phyloP scores from a whole-genome alignment of 1,284 basidiomycete genomes.

The Cryptococcus maquisensis region DNA sequence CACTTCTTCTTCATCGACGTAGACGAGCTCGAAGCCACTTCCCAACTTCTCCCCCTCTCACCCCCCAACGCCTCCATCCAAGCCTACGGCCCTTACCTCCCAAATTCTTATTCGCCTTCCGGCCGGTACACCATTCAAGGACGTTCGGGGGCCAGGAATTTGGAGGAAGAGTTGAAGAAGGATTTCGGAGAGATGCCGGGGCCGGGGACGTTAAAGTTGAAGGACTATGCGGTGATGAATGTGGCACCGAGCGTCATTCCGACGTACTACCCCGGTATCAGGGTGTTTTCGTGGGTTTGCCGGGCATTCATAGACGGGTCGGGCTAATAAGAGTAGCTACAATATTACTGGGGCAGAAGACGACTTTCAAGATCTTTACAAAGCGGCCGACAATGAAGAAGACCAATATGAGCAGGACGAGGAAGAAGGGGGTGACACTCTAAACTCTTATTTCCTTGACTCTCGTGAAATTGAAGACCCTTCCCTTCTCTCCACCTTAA shows the following conservation, averaged over 20 bases:
- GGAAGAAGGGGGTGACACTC: neutral
- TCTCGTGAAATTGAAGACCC: neutral
- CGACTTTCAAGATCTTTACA: slow-evolving; percentile 6
- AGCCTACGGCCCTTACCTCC: slow-evolving; percentile 24
- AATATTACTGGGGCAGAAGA: slow-evolving; percentile 57
- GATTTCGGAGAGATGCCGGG: slow-evolving; percentile 45
- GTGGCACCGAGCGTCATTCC: slow-evolving; percentile 78
- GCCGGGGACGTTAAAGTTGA: slow-evolving; percentile 58
- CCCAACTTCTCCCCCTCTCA: neutral
- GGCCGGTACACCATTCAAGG: slow-evolving; percentile 27
- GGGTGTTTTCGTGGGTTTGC: slow-evolving; percentile 65
- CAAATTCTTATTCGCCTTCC: slow-evolving; percentile 7
- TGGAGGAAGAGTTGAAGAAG: slow-evolving; percentile 39
- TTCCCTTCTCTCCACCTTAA: slow-evolving; percentile 10
- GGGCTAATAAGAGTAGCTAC: slow-evolving; percentile 45
- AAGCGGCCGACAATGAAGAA: slow-evolving; percentile 7
- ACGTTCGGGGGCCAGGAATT: slow-evolving; percentile 24
- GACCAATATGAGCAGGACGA: slow-evolving; percentile 19
- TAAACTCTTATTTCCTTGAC: neutral
- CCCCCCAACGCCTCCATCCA: neutral
- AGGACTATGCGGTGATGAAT: slow-evolving; percentile 69
- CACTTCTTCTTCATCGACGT: slow-evolving; percentile 51
- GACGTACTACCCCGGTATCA: slow-evolving; percentile 78
- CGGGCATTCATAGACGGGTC: neutral
- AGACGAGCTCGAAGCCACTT: slow-evolving; percentile 37